These are phyloP conservation scores for Rhodomyrtus tomentosa DNA, from an alignment of 345 rosid species.

Conservation along the genomic window DNA sequence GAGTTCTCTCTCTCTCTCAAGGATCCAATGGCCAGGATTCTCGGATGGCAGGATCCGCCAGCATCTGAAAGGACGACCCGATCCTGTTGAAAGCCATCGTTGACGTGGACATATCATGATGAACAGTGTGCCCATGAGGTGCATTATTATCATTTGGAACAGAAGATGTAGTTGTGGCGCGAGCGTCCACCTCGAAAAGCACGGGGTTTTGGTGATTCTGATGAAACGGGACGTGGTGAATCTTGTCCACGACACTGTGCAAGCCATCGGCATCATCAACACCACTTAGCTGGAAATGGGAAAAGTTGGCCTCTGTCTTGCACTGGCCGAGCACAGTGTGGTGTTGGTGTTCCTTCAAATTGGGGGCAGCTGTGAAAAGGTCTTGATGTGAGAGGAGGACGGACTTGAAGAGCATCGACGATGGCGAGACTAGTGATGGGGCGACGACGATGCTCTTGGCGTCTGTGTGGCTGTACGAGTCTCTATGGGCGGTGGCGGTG, in stretches of 20 bases:
- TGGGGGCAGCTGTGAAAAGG: background rate
- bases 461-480: slow-evolving; percentile 1
- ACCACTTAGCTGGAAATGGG: slow-evolving; percentile 21
- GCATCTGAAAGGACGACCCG: slow-evolving; percentile 22
- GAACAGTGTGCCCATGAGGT: background rate
- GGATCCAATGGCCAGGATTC: slow-evolving; percentile 43
- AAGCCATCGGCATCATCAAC: slow-evolving; percentile 12
- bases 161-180: slow-evolving; percentile 1
- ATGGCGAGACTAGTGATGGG: slow-evolving; percentile 7
- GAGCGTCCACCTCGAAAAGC: slow-evolving; percentile 31
- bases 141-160: slow-evolving; percentile 1
- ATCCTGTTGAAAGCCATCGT: slow-evolving; percentile 15
- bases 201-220: slow-evolving; percentile 18
- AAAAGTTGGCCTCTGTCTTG: slow-evolving; percentile 46
- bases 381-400: slow-evolving; percentile 29
- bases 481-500: slow-evolving; percentile 1
- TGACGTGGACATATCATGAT: slow-evolving; percentile 31
- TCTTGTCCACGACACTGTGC: slow-evolving; percentile 22
- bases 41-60: slow-evolving; percentile 11
- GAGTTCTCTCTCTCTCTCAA: slow-evolving; percentile 1
- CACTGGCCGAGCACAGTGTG: slow-evolving; percentile 25
- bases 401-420: slow-evolving; percentile 38
- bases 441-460: background rate
- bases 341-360: slow-evolving; percentile 21
- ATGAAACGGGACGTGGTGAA: slow-evolving; percentile 16